A percentile compares a stretch with the other conserved stretches of the same genome.
Evolutionary conservation across 495 filamentous ascomycete genomes (phyloP).

Genomic region (Lentithecium fluviatile): DNA sequence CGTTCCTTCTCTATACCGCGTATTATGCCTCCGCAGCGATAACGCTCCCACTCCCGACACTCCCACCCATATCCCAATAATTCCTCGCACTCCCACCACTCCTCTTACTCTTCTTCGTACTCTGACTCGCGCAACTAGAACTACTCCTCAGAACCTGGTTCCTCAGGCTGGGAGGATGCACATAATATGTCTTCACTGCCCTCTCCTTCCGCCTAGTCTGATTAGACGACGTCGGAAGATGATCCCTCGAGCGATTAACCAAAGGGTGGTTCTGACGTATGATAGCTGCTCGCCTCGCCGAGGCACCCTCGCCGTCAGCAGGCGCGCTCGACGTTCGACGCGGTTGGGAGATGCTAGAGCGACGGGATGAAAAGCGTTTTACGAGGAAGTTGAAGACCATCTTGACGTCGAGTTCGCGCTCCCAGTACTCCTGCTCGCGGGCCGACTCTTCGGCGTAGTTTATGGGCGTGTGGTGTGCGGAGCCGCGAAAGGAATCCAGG

Average conservation of each 20-base stretch:
- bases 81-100: constrained; percentile 64
- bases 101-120: constrained; percentile 61
- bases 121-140: constrained; percentile 75
- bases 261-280: constrained; percentile 80
- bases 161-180: constrained; percentile 44
- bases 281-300: constrained; percentile 73
- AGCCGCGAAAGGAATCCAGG: constrained; percentile 21
- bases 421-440: constrained; percentile 70
- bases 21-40: constrained; percentile 75
- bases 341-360: constrained; percentile 12
- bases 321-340: constrained; percentile 17
- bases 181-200: constrained; percentile 52
- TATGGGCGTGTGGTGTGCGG: constrained; percentile 29
- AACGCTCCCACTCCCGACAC: constrained; percentile 71
- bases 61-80: constrained; percentile 87
- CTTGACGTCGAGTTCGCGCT: constrained; percentile 77
- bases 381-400: constrained; percentile 86
- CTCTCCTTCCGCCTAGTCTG: constrained; percentile 27
- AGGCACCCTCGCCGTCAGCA: constrained; percentile 47
- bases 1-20: too few relatives aligned
- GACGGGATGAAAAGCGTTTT: constrained; percentile 61
- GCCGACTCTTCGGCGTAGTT: constrained; percentile 24
- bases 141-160: constrained; percentile 55
- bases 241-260: constrained; percentile 18
- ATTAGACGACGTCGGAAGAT: constrained; percentile 38